Percentiles rank a stretch among this genome's conserved stretches.
These are phyloP conservation scores for Globisporangium camurandrum DNA, from an alignment of 352 stramenopile genomes.

Conservation along the genomic window DNA sequence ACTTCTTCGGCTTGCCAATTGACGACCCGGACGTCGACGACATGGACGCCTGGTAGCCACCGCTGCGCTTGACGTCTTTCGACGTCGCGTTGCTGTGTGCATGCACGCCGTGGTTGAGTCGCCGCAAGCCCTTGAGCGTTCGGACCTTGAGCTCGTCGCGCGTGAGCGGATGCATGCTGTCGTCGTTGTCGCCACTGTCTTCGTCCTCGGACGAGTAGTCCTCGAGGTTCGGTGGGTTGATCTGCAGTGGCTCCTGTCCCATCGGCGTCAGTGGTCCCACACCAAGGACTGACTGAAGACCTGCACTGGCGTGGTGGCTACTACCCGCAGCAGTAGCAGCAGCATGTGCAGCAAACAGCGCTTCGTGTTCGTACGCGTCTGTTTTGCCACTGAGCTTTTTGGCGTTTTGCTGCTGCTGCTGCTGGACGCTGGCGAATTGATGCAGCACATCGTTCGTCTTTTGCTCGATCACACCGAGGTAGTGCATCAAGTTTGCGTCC, in stretches of 20 bases:
- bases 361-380: conserved; percentile 38
- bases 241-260: conserved; percentile 86
- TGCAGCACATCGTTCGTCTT: conserved; percentile 91
- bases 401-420: conserved; percentile 34
- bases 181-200: conserved; percentile 80
- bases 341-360: conserved; percentile 22
- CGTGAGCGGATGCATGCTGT: conserved; percentile 85
- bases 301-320: conserved; percentile 10
- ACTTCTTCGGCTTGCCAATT: conserved; percentile 11
- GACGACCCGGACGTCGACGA: too few relatives aligned
- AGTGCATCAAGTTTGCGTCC: conserved; percentile 93
- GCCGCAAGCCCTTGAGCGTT: conserved; percentile 78
- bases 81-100: conserved; percentile 17
- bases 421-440: conserved; percentile 60
- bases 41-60: conserved; percentile 3
- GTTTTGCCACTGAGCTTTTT: conserved; percentile 9
- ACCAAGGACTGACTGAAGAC: conserved; percentile 70
- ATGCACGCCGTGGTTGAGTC: conserved; percentile 35
- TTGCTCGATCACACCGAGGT: conserved; percentile 93
- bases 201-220: conserved; percentile 93
- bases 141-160: conserved; percentile 89
- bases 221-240: conserved; percentile 91
- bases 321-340: conserved; percentile 8
- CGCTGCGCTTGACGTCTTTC: conserved; percentile 22
- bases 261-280: conserved; percentile 83